phyloP scores from a whole-genome alignment of 1,284 basidiomycete species.

The Sutorius eximius region DNA sequence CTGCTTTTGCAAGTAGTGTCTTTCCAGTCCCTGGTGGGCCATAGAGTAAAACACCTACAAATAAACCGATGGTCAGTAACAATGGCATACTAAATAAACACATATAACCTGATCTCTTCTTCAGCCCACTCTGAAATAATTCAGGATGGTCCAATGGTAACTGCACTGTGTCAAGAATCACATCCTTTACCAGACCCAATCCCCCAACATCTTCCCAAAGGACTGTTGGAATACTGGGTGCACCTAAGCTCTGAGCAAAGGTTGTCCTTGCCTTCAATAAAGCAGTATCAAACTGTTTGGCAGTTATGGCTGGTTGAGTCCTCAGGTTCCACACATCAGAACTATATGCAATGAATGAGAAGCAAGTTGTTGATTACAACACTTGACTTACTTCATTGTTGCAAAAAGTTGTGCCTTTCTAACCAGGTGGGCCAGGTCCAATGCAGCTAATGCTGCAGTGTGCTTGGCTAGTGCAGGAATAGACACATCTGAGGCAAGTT shows the following conservation, averaged over 20 bases:
- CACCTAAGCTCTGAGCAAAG: constrained; percentile 93
- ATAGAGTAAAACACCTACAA: constrained; percentile 80
- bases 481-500: constrained; percentile 79
- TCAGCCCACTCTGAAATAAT: constrained; percentile 89
- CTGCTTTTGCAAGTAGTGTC: constrained; percentile 90
- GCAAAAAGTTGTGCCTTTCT: constrained; percentile 61
- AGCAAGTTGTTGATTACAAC: not conserved
- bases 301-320: constrained; percentile 24
- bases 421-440: constrained; percentile 78
- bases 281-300: constrained; percentile 73
- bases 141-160: constrained; percentile 94
- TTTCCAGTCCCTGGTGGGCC: constrained; percentile 97
- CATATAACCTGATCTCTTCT: constrained; percentile 85
- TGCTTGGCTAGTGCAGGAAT: constrained; percentile 75
- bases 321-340: not conserved
- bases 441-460: constrained; percentile 89
- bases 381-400: constrained; percentile 46
- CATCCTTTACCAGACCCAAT: constrained; percentile 82
- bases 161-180: constrained; percentile 97
- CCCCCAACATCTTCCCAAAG: constrained; percentile 99
- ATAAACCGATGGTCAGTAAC: not conserved
- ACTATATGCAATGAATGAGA: constrained; percentile 5
- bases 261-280: constrained; percentile 75
- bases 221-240: constrained; percentile 95
- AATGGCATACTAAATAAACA: not conserved